Base-by-base conservation (phyloP, 2,329 filamentous ascomycete genomes). In the Mycocentrospora acerina region DNA sequence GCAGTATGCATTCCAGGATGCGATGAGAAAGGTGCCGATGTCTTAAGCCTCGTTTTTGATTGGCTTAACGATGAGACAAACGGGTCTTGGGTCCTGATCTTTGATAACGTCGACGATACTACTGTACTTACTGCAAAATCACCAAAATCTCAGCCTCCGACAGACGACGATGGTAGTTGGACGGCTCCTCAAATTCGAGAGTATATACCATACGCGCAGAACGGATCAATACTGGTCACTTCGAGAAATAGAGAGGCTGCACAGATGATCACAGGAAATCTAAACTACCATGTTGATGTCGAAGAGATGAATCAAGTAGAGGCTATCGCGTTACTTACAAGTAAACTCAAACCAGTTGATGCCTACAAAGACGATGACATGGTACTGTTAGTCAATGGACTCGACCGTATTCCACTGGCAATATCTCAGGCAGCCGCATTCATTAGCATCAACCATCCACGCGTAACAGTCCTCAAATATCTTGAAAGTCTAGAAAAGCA, bases 81-180 rank as follows among this genome's bases (percentile, higher is more conserved):
- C 5, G 42, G 38, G 8, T 18, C 14, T 8, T 59, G 53, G 55
- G 2, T 55, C 6, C 37, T 59, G 32, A 29, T 59, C 2, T 9
- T 59, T 10, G 54, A 59, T 29, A 58, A 55, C n/a, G 48, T 38
- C 7, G 54, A 59, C 26, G 51, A 59, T 30, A 28, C 13, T 7
- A 40, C 24, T 12, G 34, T 53, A 2, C 40, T 48, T 7, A 18
- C 16, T 13, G 15, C 31, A 8, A n/a, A 24, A 6, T 7, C 16
- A 7, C 1, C 24, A n/a, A 15, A 28, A 24, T 18, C 11, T 4
- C 2, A 12, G 9, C 19, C 19, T 12, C 24, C 3, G 11, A 10
- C 10, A 1, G 2, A 9, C 4, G 11, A n/a, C 2, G 19, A 22
- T 22, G 19, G 19, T 5, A 22, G 19, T 22, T 22, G 19, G 19